phyloP scores from a whole-genome alignment of 164 flowering plant species.

The Chimonanthus praecox region DNA sequence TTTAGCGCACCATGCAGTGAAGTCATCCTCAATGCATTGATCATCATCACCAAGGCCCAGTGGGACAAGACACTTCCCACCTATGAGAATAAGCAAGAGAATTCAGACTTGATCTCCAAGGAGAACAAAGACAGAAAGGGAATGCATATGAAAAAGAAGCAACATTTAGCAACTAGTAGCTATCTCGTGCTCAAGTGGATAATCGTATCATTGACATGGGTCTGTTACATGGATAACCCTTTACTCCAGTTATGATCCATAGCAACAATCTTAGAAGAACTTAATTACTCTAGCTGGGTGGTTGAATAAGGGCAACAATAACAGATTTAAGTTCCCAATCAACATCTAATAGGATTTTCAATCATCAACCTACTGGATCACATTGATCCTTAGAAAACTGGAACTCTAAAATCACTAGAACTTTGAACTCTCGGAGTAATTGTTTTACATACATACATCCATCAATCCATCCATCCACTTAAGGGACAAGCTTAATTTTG shows the following conservation, averaged over 20 bases:
- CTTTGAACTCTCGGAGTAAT: background rate
- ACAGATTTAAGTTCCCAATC: background rate
- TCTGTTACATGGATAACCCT: background rate
- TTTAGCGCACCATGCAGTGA: conserved; percentile 65
- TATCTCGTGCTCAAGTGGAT: background rate
- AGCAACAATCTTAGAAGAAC: background rate
- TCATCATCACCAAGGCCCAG: conserved; percentile 98
- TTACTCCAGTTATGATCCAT: no score
- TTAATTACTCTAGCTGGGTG: background rate
- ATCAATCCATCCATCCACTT: background rate
- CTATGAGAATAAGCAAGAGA: conserved; percentile 29
- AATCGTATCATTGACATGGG: background rate
- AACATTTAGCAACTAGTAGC: background rate
- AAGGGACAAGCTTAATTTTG: background rate
- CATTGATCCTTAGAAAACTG: background rate
- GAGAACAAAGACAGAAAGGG: background rate
- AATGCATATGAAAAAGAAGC: background rate
- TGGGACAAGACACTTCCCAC: conserved; percentile 74
- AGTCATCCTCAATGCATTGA: conserved; percentile 97
- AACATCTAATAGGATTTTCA: background rate
- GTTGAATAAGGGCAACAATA: background rate
- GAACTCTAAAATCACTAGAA: background rate
- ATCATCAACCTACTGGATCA: background rate
- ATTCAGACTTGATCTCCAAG: background rate
- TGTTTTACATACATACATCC: background rate